phyloP scores from a whole-genome alignment of 139 green algal genomes.

The Klebsormidium nitens region DNA sequence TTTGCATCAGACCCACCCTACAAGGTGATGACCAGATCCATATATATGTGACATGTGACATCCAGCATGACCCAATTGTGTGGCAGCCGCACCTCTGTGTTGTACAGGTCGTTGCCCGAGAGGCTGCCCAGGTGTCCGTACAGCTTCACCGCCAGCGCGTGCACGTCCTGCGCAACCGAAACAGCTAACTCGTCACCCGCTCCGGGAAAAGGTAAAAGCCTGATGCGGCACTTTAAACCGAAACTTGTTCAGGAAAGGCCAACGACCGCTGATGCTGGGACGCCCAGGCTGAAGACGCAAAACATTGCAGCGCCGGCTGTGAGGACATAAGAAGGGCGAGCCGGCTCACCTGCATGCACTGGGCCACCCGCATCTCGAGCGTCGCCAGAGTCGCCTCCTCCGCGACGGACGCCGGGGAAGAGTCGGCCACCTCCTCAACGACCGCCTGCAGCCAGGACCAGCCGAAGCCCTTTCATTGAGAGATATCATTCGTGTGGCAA shows the following conservation, averaged over 20 bases:
- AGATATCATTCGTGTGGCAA: too few species aligned
- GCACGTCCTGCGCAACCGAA: not conserved
- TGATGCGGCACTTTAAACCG: too few species aligned
- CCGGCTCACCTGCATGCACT: too few species aligned
- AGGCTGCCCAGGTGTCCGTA: not conserved
- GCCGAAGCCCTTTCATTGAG: too few species aligned
- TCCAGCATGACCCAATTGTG: not conserved
- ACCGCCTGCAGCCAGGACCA: too few species aligned
- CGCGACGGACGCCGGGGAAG: not conserved
- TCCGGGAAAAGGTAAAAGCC: too few species aligned
- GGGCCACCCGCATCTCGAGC: not conserved
- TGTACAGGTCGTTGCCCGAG: not conserved
- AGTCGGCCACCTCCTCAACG: not conserved
- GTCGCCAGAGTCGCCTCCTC: not conserved
- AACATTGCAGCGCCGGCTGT: too few species aligned
- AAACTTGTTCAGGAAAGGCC: too few species aligned
- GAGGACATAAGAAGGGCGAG: too few species aligned
- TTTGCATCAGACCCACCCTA: not conserved
- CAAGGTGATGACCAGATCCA: not conserved
- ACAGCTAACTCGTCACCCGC: too few species aligned
- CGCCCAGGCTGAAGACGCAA: too few species aligned
- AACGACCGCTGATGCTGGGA: too few species aligned
- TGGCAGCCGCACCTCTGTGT: not conserved
- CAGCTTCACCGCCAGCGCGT: not conserved
- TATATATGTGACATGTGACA: not conserved